Evolutionary conservation across 192 early-diverging fungal species (phyloP).

Genomic region (Rhizophagus clarus): DNA sequence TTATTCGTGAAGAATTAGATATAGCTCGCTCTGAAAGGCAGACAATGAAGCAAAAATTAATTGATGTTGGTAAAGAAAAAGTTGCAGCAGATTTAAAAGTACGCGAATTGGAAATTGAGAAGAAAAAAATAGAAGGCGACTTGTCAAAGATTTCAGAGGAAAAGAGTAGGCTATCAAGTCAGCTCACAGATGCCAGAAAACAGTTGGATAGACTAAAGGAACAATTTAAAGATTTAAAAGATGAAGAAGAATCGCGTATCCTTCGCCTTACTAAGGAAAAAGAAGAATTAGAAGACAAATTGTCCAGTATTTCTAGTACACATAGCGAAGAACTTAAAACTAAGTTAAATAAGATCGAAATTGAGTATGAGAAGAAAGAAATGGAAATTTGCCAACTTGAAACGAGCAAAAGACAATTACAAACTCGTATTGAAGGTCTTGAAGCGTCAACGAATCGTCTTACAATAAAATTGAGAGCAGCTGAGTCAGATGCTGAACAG

Average conservation of each 20-base stretch:
- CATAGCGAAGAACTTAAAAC: background rate
- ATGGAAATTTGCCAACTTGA: slow-evolving; percentile 10
- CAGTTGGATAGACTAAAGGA: slow-evolving; percentile 9
- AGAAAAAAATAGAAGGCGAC: slow-evolving; percentile 4
- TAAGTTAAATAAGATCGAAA: slow-evolving; percentile 1
- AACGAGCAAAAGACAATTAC: slow-evolving; percentile 3
- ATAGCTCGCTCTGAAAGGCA: background rate
- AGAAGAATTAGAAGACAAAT: background rate
- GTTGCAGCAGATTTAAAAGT: background rate
- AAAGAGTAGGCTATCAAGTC: background rate
- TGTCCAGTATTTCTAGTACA: background rate
- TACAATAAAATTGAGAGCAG: background rate
- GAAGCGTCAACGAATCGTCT: slow-evolving; percentile 13
- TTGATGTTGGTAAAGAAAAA: slow-evolving; percentile 15
- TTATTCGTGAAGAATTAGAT: background rate
- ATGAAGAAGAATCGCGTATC: background rate
- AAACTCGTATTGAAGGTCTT: slow-evolving; percentile 14
- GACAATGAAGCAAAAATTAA: slow-evolving; percentile 18
- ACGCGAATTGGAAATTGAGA: slow-evolving; percentile 7
- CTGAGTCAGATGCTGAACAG: background rate
- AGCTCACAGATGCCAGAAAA: background rate
- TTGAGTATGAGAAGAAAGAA: slow-evolving; percentile 8
- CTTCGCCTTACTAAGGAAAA: background rate
- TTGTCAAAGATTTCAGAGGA: background rate
- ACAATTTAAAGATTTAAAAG: slow-evolving; percentile 3